Percentiles rank a stretch among this genome's conserved stretches.
Conservation (phyloP, 2,329 filamentous ascomycete genomes). For the Phialemoniopsis sp. region DNA sequence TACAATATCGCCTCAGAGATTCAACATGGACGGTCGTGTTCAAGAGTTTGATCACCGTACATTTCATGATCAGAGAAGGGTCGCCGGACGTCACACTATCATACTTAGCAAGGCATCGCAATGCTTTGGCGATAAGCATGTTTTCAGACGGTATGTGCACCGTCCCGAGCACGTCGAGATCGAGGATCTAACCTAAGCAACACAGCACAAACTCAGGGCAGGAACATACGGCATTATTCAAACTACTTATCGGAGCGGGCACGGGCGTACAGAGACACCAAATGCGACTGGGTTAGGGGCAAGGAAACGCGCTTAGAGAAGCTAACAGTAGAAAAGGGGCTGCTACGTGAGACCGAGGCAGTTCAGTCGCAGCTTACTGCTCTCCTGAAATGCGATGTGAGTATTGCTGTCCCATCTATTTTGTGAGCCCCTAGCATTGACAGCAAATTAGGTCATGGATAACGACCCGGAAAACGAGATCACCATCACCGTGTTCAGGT, state of each 20-base stretch:
- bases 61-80: conserved; percentile 96
- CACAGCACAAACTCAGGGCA: conserved; percentile 85
- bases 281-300: conserved; percentile 82
- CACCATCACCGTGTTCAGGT: conserved; percentile 85
- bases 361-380: conserved; percentile 86
- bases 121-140: conserved; percentile 79
- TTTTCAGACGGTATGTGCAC: conserved; percentile 79
- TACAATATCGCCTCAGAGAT: conserved; percentile 85
- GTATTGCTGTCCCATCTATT: too few relatives aligned
- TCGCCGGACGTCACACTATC: conserved; percentile 82
- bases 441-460: conserved; percentile 60
- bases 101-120: conserved; percentile 78
- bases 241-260: conserved; percentile 82
- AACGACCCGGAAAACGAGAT: conserved; percentile 95
- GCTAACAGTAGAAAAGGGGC: conserved; percentile 83
- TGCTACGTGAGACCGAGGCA: conserved; percentile 85
- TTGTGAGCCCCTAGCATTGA: not conserved
- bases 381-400: conserved; percentile 83
- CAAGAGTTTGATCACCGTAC: conserved; percentile 92
- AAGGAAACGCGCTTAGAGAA: conserved; percentile 81
- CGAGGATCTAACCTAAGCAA: conserved; percentile 12
- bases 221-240: conserved; percentile 89
- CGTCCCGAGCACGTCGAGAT: not conserved
- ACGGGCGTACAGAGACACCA: conserved; percentile 76
- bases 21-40: conserved; percentile 99